phyloP scores from a whole-genome alignment of 2,329 filamentous ascomycete genomes.

The Alternaria sp. region DNA sequence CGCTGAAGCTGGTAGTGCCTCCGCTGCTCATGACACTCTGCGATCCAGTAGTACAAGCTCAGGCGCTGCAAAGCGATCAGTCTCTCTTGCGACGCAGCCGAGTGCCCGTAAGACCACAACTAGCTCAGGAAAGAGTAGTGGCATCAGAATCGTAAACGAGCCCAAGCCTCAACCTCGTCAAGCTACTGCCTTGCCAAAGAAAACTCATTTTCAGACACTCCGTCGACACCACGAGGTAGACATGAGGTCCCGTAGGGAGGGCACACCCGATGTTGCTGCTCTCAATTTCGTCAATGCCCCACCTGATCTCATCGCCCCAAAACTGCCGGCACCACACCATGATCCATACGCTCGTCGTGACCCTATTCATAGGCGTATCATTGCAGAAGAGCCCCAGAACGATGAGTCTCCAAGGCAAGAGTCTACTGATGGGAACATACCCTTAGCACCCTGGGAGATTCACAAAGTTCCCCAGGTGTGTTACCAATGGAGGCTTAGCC shows the following conservation, averaged over 20 bases:
- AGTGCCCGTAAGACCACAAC: conserved; percentile 6
- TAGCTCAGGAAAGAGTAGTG: conserved; percentile 4
- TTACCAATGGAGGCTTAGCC: conserved; percentile 36
- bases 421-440: not conserved
- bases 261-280: conserved; percentile 32
- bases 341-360: conserved; percentile 40
- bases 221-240: conserved; percentile 28
- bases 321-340: conserved; percentile 5
- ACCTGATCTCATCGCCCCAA: conserved; percentile 10
- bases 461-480: conserved; percentile 44
- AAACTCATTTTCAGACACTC: conserved; percentile 29
- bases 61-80: not conserved
- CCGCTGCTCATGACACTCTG: not conserved
- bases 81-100: not conserved
- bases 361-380: conserved; percentile 17
- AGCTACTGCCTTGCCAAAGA: conserved; percentile 15
- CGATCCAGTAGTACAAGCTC: not conserved
- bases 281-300: conserved; percentile 37
- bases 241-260: conserved; percentile 32
- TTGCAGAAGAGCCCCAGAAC: conserved; percentile 19
- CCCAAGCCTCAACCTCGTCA: conserved; percentile 21
- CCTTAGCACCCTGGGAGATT: conserved; percentile 31
- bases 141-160: conserved; percentile 41
- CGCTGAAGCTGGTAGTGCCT: not conserved
- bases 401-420: conserved; percentile 9